These are phyloP conservation scores for Globisporangium abappressorium DNA, from an alignment of 352 stramenopile genomes.

Conservation along the genomic window DNA sequence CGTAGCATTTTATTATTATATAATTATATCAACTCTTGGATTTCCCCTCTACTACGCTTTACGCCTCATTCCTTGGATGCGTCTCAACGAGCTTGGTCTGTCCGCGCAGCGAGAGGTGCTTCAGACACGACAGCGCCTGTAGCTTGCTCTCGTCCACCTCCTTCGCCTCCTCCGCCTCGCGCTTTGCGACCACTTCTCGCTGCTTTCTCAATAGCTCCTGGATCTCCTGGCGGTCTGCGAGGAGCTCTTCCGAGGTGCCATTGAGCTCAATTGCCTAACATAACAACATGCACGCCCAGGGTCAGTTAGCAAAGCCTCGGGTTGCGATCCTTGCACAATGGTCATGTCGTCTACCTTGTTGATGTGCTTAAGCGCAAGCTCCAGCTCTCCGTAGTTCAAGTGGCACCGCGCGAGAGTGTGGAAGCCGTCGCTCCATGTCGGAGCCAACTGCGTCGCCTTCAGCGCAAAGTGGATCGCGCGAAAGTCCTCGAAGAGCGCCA, in stretches of 20 bases:
- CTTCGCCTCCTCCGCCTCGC: conserved; percentile 36
- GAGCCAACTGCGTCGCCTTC: conserved; percentile 49
- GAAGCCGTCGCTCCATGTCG: conserved; percentile 64
- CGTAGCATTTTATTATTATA: conserved; percentile 14
- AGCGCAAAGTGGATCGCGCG: conserved; percentile 64
- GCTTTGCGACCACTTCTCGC: conserved; percentile 30
- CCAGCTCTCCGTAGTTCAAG: conserved; percentile 78
- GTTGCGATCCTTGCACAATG: background rate
- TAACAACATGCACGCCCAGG: background rate
- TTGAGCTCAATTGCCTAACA: conserved; percentile 47
- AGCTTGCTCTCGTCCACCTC: conserved; percentile 43
- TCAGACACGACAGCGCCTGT: conserved; percentile 70
- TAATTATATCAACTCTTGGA: conserved; percentile 15
- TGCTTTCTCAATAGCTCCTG: conserved; percentile 36
- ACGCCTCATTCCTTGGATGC: background rate
- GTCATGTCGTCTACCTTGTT: conserved; percentile 29
- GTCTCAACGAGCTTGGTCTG: conserved; percentile 17
- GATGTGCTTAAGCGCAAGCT: conserved; percentile 51
- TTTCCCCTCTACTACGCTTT: conserved; percentile 2
- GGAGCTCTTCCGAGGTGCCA: conserved; percentile 40
- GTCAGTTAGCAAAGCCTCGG: background rate
- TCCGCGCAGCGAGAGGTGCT: conserved; percentile 56
- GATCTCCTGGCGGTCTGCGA: conserved; percentile 48
- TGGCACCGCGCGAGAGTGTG: conserved; percentile 68
- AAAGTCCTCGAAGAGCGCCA: conserved; percentile 74